These are phyloP conservation scores for Saccharomycopsis fermentans DNA, from an alignment of 805 yeast species.

Conservation along the genomic window DNA sequence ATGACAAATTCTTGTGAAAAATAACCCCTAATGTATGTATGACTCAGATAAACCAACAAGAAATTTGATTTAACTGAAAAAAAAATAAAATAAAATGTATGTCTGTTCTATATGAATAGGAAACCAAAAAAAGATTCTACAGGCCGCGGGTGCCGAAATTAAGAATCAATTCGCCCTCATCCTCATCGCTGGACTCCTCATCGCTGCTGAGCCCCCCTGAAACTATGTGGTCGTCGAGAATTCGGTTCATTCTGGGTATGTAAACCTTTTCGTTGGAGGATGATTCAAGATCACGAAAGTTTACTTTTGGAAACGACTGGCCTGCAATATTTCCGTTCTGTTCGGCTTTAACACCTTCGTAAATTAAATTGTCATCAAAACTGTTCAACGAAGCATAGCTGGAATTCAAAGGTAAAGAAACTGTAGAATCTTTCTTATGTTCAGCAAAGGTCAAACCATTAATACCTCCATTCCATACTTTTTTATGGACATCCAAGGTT, in stretches of 20 bases:
- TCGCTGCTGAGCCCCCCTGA: constrained; percentile 11
- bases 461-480: constrained; percentile 26
- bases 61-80: not conserved
- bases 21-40: too few relatives aligned
- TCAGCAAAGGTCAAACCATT: constrained; percentile 27
- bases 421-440: constrained; percentile 32
- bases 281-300: constrained; percentile 5
- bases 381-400: constrained; percentile 74
- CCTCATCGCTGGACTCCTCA: constrained; percentile 30
- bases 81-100: too few relatives aligned
- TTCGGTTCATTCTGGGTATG: constrained; percentile 9
- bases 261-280: constrained; percentile 18
- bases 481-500: constrained; percentile 1
- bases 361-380: constrained; percentile 24
- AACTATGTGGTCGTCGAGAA: not conserved
- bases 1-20: too few relatives aligned
- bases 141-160: constrained; percentile 26
- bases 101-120: not conserved
- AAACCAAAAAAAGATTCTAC: not conserved
- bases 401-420: constrained; percentile 57
- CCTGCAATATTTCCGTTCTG: constrained; percentile 4
- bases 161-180: constrained; percentile 34
- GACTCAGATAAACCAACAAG: too few relatives aligned
- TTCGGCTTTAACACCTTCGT: not conserved
- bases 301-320: not conserved